Evolutionary conservation across 805 yeast species (phyloP), one percentile per base, ranked within the genome.

Genomic region (Suhomyces kilbournensis): DNA sequence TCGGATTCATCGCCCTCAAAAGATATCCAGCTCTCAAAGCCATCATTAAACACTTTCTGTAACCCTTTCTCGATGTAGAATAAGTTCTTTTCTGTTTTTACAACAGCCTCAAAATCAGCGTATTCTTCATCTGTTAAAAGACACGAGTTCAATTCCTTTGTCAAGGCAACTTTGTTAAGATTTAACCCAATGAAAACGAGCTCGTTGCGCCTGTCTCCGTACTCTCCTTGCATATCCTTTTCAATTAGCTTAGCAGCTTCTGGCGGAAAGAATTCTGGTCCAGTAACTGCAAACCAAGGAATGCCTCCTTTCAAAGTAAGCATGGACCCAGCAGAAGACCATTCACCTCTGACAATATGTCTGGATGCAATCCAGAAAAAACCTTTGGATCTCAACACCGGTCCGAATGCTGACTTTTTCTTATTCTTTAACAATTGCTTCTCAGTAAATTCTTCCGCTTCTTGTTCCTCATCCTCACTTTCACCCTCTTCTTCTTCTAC

Each of bases 201-300:
- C 55, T 77, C 80, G 53, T 77, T 75, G 44, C 78, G 61, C 44
- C 80, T 66, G 51, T 77, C 80, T 3, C 79, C 80, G 54, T 63
- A 66, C 25, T 65, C 62, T 1, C 75, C 77, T 44, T 68, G 57
- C 59, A 74, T 69, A 47, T 77, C 79, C 23, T 60, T 57, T 46
- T 68, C 62, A 23, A 74, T 68, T 12, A 67, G 56, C 30, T 55
- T 54, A n/a, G 51, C 55, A 15, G 75, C 69, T 7, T 63, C 69
- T 9, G 62, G 60, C 7, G 78, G 75, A 56, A 69, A 61, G 23
- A 60, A 62, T 7, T 69, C 70, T 5, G 64, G 59, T 2, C 70
- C 71, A 12, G 69, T 58, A 10, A 70, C 69, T 3, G 62, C 67
- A 57, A 74, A 75, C 79, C 78, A 75, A 3, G 77, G 77, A 39